These are phyloP conservation scores for Glomus cerebriforme DNA, from an alignment of 192 early-diverging fungal species.

Conservation along the genomic window DNA sequence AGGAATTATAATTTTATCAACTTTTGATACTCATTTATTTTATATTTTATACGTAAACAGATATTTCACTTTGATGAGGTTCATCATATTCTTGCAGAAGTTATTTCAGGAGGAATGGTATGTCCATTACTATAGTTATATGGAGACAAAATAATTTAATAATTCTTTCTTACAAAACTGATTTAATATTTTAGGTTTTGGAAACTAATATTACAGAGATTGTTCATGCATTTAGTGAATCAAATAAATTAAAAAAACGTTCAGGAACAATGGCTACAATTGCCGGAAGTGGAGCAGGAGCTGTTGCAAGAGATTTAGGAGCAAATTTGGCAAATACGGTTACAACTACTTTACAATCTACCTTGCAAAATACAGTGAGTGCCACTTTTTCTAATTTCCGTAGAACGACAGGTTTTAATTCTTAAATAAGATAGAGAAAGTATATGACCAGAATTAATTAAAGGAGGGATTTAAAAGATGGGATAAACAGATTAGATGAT, in stretches of 20 bases:
- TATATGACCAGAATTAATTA: not conserved
- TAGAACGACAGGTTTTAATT: constrained; percentile 10
- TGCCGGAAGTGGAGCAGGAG: constrained; percentile 25
- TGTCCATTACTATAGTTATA: not conserved
- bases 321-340: constrained; percentile 20
- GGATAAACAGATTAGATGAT: no score
- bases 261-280: constrained; percentile 30
- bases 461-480: not conserved
- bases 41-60: constrained; percentile 35
- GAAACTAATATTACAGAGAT: constrained; percentile 81
- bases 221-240: constrained; percentile 67
- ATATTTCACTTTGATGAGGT: constrained; percentile 93
- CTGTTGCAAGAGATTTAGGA: constrained; percentile 27
- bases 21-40: not conserved
- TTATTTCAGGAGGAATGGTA: constrained; percentile 91
- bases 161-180: not conserved
- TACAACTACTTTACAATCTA: constrained; percentile 15
- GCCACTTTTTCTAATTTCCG: constrained; percentile 7
- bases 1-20: not conserved
- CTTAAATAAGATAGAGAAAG: not conserved
- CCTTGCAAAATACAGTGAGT: constrained; percentile 21
- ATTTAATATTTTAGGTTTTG: constrained; percentile 51
- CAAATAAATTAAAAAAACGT: constrained; percentile 51
- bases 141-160: not conserved
- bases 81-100: constrained; percentile 81